These are phyloP conservation scores for Albifimbria verrucaria DNA, from an alignment of 2,329 filamentous ascomycete species.

Conservation along the genomic window DNA sequence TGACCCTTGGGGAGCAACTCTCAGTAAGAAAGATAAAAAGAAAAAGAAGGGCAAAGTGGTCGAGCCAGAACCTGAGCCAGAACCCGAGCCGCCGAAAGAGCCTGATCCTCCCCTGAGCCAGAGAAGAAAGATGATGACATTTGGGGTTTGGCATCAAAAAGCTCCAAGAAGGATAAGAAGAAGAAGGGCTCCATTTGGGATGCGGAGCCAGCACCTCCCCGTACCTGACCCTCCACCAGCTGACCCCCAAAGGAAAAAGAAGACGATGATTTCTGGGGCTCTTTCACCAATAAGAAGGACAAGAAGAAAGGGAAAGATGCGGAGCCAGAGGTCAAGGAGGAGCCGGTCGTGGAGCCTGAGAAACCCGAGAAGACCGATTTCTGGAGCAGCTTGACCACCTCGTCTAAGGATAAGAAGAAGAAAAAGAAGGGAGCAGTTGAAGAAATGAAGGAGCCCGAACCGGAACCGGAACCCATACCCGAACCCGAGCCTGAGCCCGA, in stretches of 20 bases:
- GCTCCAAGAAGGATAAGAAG: constrained; percentile 17
- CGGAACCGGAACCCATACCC: constrained; percentile 9
- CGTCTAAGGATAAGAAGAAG: constrained; percentile 24
- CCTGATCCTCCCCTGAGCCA: constrained; percentile 5
- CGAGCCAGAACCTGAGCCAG: constrained; percentile 1
- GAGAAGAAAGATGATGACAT: constrained; percentile 18
- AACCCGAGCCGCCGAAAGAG: constrained; percentile 10
- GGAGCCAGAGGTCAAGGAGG: constrained; percentile 14
- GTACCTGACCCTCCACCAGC: constrained; percentile 1
- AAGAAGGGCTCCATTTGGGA: constrained; percentile 11
- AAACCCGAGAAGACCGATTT: constrained; percentile 22
- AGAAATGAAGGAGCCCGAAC: constrained; percentile 15
- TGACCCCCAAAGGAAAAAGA: not conserved
- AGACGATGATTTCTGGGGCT: constrained; percentile 16
- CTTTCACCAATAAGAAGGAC: constrained; percentile 12
- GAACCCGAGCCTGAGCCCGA: not conserved
- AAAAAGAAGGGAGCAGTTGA: constrained; percentile 11
- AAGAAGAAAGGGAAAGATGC: constrained; percentile 19
- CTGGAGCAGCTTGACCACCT: constrained; percentile 5
- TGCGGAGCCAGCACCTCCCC: not conserved
- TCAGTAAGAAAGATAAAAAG: constrained; percentile 27
- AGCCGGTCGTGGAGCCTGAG: constrained; percentile 17
- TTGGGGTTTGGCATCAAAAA: constrained; percentile 14
- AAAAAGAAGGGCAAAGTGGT: constrained; percentile 15
- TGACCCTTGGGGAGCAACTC: constrained; percentile 23